phyloP scores from a whole-genome alignment of 257 asterid genomes.

The Nicotiana tomentosiformis region DNA sequence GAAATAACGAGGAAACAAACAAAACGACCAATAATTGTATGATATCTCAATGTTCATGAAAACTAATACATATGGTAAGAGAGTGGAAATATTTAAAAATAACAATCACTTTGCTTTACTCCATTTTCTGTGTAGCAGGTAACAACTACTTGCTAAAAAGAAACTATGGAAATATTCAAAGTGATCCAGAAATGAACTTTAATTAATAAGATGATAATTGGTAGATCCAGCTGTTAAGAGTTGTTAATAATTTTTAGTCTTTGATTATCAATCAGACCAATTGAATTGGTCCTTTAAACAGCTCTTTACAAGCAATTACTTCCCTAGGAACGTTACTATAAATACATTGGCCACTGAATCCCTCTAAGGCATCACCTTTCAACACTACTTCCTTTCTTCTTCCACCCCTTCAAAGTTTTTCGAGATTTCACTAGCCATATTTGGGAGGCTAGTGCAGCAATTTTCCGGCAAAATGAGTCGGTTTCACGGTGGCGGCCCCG shows the following conservation, averaged over 20 bases:
- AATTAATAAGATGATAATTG: not conserved
- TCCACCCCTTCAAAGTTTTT: not conserved
- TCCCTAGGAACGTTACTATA: not conserved
- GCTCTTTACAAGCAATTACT: not conserved
- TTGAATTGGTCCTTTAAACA: not conserved
- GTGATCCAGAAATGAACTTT: not conserved
- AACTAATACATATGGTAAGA: not conserved
- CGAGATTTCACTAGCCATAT: not conserved
- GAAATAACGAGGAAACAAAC: not conserved
- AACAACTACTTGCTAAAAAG: not conserved
- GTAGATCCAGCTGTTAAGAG: slow-evolving; percentile 2
- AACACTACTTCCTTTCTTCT: not conserved
- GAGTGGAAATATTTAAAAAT: not conserved
- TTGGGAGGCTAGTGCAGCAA: not conserved
- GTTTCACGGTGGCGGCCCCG: not conserved
- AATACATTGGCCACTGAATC: not conserved
- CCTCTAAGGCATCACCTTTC: not conserved
- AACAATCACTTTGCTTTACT: not conserved
- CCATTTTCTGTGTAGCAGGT: not conserved
- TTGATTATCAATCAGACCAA: not conserved
- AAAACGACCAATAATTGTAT: not conserved
- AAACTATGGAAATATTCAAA: not conserved
- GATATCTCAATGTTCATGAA: not conserved
- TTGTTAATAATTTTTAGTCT: not conserved
- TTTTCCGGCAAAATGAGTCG: not conserved